These are phyloP conservation scores for Mycoemilia scoparia DNA, from an alignment of 192 early-diverging fungal genomes.

Conservation along the genomic window DNA sequence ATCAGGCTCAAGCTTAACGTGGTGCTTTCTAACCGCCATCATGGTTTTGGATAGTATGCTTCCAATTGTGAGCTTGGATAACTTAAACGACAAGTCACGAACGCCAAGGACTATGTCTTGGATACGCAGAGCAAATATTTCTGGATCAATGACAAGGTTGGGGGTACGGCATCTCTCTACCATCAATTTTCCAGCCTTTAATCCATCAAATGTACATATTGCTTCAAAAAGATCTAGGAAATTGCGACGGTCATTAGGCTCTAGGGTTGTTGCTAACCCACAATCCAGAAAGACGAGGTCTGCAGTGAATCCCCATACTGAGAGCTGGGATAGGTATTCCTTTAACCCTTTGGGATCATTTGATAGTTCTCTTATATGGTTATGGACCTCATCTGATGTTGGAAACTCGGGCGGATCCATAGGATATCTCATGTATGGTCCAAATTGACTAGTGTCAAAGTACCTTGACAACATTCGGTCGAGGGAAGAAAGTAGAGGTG, in stretches of 20 bases:
- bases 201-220: slow-evolving; percentile 73
- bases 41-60: slow-evolving; percentile 68
- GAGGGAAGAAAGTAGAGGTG: slow-evolving; percentile 31
- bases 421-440: slow-evolving; percentile 1
- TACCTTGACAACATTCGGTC: slow-evolving; percentile 27
- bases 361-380: slow-evolving; percentile 8
- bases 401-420: slow-evolving; percentile 10
- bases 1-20: slow-evolving; percentile 84
- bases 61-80: slow-evolving; percentile 63
- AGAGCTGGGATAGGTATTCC: slow-evolving; percentile 24
- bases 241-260: slow-evolving; percentile 54
- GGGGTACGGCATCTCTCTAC: slow-evolving; percentile 66
- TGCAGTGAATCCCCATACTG: slow-evolving; percentile 51
- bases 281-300: slow-evolving; percentile 77
- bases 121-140: slow-evolving; percentile 71
- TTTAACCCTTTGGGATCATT: slow-evolving; percentile 7
- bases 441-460: slow-evolving; percentile 29
- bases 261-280: slow-evolving; percentile 69
- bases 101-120: slow-evolving; percentile 52
- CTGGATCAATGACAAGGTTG: slow-evolving; percentile 44
- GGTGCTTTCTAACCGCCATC: slow-evolving; percentile 73
- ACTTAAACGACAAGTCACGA: slow-evolving; percentile 47
- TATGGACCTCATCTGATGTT: slow-evolving; percentile 10
- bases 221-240: slow-evolving; percentile 85
- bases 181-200: slow-evolving; percentile 66